Evolutionary conservation across 345 rosid genomes (phyloP).

Genomic region (Populus simonii): DNA sequence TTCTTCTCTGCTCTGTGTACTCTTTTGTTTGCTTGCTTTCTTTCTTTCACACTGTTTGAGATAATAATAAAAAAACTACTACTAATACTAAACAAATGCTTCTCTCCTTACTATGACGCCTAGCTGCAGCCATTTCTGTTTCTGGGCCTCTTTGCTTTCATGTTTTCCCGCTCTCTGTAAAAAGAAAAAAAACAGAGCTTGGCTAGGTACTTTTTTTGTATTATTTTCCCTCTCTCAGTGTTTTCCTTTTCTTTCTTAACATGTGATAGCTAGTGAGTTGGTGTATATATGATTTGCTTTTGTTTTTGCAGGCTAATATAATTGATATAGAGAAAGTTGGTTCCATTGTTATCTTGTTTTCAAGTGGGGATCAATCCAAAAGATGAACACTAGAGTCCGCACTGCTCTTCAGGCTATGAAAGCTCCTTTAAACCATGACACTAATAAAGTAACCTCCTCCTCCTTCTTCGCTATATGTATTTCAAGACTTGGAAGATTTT

Average conservation of each 20-base stretch:
- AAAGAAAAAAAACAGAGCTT: neutral
- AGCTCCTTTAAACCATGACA: slow-evolving; percentile 55
- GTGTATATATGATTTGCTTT: neutral
- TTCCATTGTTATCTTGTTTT: slow-evolving; percentile 26
- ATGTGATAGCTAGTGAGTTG: neutral
- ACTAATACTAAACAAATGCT: neutral
- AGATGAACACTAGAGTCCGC: slow-evolving; percentile 73
- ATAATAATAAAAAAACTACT: neutral
- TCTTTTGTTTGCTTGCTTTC: slow-evolving; percentile 34
- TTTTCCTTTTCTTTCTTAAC: neutral
- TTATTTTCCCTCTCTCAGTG: slow-evolving; percentile 3
- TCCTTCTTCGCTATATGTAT: neutral
- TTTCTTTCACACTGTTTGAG: slow-evolving; percentile 36
- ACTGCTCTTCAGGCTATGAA: slow-evolving; percentile 62
- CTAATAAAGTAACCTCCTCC: slow-evolving; percentile 42
- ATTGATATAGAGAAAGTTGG: slow-evolving; percentile 8
- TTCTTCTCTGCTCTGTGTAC: slow-evolving; percentile 24
- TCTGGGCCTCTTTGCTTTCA: slow-evolving; percentile 51
- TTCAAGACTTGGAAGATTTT: slow-evolving; percentile 8
- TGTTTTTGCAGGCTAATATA: slow-evolving; percentile 26
- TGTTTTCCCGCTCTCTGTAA: slow-evolving; percentile 64
- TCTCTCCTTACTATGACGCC: neutral
- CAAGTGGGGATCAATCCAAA: slow-evolving; percentile 20
- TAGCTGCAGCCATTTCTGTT: slow-evolving; percentile 25
- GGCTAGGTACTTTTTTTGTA: neutral